These are phyloP conservation scores for Boletus calvinii DNA, from an alignment of 1,284 basidiomycete genomes.

Conservation along the genomic window DNA sequence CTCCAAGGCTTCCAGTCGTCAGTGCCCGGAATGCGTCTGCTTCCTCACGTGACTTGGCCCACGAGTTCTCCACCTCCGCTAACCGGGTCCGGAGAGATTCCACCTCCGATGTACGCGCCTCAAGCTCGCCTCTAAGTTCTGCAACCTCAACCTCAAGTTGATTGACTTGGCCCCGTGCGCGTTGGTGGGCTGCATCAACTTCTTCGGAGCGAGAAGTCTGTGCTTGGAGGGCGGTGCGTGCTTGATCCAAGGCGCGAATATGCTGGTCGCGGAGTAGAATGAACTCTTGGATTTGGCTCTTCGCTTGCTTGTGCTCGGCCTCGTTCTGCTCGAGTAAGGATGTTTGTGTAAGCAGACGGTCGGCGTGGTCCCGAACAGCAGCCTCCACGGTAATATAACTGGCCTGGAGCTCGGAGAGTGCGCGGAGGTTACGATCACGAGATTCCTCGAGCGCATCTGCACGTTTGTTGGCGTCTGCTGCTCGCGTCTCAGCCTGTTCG, in stretches of 20 bases:
- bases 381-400: conserved; percentile 63
- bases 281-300: conserved; percentile 73
- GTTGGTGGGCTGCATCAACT: conserved; percentile 74
- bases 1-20: conserved; percentile 81
- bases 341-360: conserved; percentile 72
- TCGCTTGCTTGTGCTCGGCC: conserved; percentile 70
- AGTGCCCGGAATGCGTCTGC: conserved; percentile 82
- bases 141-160: conserved; percentile 73
- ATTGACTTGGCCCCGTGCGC: conserved; percentile 63
- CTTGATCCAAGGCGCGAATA: conserved; percentile 82
- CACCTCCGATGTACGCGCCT: conserved; percentile 68
- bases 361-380: conserved; percentile 76
- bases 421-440: conserved; percentile 67
- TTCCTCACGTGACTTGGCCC: conserved; percentile 88
- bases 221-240: conserved; percentile 74
- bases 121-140: conserved; percentile 77
- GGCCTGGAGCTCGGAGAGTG: conserved; percentile 74
- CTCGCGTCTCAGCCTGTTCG: conserved; percentile 78
- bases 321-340: conserved; percentile 79
- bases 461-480: conserved; percentile 77
- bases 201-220: conserved; percentile 80
- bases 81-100: conserved; percentile 66
- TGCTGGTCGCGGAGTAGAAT: conserved; percentile 75
- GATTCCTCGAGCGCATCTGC: conserved; percentile 83
- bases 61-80: conserved; percentile 79